Evolutionary conservation across 257 asterid genomes (phyloP).

Genomic region (Hygrophila difformis): DNA sequence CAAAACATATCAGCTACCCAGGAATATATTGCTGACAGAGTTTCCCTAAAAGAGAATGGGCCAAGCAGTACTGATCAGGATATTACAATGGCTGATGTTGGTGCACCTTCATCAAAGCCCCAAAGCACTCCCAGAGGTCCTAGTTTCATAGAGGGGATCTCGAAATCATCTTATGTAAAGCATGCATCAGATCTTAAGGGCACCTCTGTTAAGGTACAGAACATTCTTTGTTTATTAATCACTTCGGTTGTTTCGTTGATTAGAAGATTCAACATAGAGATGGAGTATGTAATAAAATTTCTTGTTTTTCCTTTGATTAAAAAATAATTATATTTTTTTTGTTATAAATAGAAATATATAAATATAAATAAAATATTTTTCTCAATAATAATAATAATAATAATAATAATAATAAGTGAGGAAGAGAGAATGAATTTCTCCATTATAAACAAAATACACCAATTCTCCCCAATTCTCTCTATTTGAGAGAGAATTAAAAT

Average conservation of each 20-base stretch:
- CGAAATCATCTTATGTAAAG: slow-evolving; percentile 81
- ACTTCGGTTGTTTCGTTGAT: not conserved
- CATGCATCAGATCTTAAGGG: slow-evolving; percentile 89
- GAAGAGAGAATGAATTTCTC: too few species aligned
- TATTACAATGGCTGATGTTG: slow-evolving; percentile 71
- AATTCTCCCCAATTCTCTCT: too few species aligned
- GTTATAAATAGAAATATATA: too few species aligned
- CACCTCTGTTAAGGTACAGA: slow-evolving; percentile 65
- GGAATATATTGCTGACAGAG: slow-evolving; percentile 72
- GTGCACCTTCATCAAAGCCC: slow-evolving; percentile 39
- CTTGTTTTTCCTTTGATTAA: too few species aligned
- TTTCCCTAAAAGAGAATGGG: slow-evolving; percentile 74
- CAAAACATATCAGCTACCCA: slow-evolving; percentile 66
- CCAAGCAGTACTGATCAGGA: slow-evolving; percentile 69
- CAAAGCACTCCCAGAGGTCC: slow-evolving; percentile 60
- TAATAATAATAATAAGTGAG: too few species aligned
- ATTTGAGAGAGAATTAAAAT: too few species aligned
- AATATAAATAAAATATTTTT: too few species aligned
- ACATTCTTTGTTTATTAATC: not conserved
- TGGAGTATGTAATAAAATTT: too few species aligned
- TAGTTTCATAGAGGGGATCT: slow-evolving; percentile 83
- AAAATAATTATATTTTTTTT: too few species aligned
- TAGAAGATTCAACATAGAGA: too few species aligned
- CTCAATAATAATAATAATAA: too few species aligned
- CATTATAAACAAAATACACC: too few species aligned